Conservation (phyloP, 2,329 filamentous ascomycete species). For the Pleoardoris graminearum region DNA sequence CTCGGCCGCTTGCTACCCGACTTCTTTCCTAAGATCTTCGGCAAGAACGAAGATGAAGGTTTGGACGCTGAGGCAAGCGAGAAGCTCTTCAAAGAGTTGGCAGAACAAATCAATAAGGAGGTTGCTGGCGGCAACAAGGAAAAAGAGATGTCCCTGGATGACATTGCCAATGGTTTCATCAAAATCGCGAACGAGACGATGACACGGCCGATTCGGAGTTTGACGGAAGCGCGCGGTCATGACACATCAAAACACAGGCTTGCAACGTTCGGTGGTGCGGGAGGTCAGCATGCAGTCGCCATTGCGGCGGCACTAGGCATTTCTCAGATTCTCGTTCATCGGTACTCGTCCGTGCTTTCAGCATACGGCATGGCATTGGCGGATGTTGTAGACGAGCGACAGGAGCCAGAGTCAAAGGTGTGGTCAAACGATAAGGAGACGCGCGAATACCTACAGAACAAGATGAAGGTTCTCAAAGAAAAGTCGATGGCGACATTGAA, state of each 20-base stretch:
- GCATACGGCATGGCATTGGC: slow-evolving; percentile 92
- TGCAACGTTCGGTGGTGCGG: slow-evolving; percentile 89
- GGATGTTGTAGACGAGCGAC: slow-evolving; percentile 88
- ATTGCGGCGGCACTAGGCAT: slow-evolving; percentile 86
- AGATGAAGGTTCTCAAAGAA: slow-evolving; percentile 79
- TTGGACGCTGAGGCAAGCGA: slow-evolving; percentile 76
- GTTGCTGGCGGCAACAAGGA: slow-evolving; percentile 62
- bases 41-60: slow-evolving; percentile 80
- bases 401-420: slow-evolving; percentile 70
- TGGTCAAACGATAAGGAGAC: slow-evolving; percentile 63
- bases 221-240: slow-evolving; percentile 90
- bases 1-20: slow-evolving; percentile 83
- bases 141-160: slow-evolving; percentile 72
- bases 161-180: slow-evolving; percentile 87
- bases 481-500: slow-evolving; percentile 69
- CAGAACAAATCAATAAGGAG: slow-evolving; percentile 77
- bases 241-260: slow-evolving; percentile 89
- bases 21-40: slow-evolving; percentile 95
- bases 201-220: slow-evolving; percentile 84
- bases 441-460: slow-evolving; percentile 65
- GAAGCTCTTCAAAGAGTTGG: slow-evolving; percentile 73
- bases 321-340: slow-evolving; percentile 80
- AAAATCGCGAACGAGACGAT: slow-evolving; percentile 91
- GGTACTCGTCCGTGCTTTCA: slow-evolving; percentile 86
- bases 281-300: slow-evolving; percentile 89